Evolutionary conservation across 352 stramenopile genomes (phyloP).

Genomic region (Phytophthora sojae): DNA sequence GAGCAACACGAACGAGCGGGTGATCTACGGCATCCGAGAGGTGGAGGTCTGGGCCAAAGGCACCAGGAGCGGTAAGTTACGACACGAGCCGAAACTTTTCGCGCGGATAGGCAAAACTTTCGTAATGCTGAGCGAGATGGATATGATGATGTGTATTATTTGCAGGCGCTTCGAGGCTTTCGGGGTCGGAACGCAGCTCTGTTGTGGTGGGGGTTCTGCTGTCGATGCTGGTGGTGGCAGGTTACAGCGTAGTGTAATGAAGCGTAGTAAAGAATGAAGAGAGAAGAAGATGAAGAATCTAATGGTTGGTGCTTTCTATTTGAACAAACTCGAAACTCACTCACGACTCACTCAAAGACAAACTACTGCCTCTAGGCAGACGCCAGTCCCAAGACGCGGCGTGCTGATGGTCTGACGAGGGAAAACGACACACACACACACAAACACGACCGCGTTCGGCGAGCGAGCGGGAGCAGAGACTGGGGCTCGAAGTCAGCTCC

Average conservation of each 20-base stretch:
- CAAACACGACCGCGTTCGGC: conserved; percentile 36
- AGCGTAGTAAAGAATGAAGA: not conserved
- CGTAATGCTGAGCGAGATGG: conserved; percentile 13
- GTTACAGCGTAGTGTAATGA: conserved; percentile 1
- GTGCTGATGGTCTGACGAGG: conserved; percentile 32
- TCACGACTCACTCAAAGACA: conserved; percentile 41
- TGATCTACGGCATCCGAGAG: conserved; percentile 83
- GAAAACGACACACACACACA: conserved; percentile 32
- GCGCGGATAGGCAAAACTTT: conserved; percentile 7
- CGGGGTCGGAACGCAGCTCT: not conserved
- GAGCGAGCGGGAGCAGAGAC: conserved; percentile 38
- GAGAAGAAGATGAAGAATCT: conserved; percentile 22
- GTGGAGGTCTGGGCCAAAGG: conserved; percentile 76
- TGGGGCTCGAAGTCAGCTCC: conserved; percentile 30
- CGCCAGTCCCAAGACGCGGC: conserved; percentile 27
- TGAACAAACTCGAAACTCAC: conserved; percentile 48
- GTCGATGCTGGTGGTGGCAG: conserved; percentile 11
- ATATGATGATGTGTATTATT: conserved; percentile 18
- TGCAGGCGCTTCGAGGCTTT: conserved; percentile 16
- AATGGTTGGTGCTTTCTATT: conserved; percentile 45
- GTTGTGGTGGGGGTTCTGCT: not conserved
- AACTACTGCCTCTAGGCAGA: conserved; percentile 1
- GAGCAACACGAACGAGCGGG: conserved; percentile 57
- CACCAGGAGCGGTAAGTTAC: conserved; percentile 51
- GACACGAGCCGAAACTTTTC: not conserved